phyloP scores from a whole-genome alignment of 495 filamentous ascomycete species.

The Lasiosphaeriaceae sp. region DNA sequence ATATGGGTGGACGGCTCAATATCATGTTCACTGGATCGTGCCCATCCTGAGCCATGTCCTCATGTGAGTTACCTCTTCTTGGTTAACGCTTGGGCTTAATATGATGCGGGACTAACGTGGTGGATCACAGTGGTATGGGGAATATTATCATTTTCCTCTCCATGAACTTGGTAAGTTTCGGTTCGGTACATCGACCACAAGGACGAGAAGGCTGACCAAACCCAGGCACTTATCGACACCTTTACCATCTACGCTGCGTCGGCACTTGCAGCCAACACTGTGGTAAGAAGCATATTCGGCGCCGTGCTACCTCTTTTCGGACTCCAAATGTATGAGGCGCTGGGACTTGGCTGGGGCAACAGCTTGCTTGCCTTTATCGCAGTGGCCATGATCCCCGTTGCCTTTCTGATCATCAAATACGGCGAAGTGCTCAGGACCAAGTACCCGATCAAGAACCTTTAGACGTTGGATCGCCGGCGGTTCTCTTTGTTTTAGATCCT shows the following conservation, averaged over 20 bases:
- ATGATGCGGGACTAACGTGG: slow-evolving; percentile 36
- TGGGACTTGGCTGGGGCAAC: slow-evolving; percentile 64
- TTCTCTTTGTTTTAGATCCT: neutral
- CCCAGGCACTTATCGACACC: slow-evolving; percentile 47
- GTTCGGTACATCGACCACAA: slow-evolving; percentile 12
- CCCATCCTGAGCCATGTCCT: slow-evolving; percentile 46
- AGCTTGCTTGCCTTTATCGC: slow-evolving; percentile 53
- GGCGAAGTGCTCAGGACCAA: slow-evolving; percentile 47
- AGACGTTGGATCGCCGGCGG: neutral
- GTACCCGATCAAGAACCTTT: slow-evolving; percentile 39
- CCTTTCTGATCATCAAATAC: slow-evolving; percentile 49
- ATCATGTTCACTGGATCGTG: slow-evolving; percentile 46
- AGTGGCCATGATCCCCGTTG: slow-evolving; percentile 46
- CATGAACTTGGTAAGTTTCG: slow-evolving; percentile 32
- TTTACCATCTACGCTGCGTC: slow-evolving; percentile 61
- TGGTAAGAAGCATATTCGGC: slow-evolving; percentile 53
- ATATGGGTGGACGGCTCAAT: slow-evolving; percentile 46
- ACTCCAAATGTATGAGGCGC: slow-evolving; percentile 44
- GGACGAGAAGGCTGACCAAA: neutral
- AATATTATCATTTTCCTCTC: slow-evolving; percentile 45
- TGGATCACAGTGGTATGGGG: slow-evolving; percentile 29
- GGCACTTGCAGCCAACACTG: slow-evolving; percentile 52
- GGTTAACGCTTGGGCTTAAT: too few species aligned
- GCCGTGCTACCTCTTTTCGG: slow-evolving; percentile 57
- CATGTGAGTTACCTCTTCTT: slow-evolving; percentile 50